Base-by-base conservation (phyloP, 2,329 filamentous ascomycete species). In the Aspergillus jensenii region DNA sequence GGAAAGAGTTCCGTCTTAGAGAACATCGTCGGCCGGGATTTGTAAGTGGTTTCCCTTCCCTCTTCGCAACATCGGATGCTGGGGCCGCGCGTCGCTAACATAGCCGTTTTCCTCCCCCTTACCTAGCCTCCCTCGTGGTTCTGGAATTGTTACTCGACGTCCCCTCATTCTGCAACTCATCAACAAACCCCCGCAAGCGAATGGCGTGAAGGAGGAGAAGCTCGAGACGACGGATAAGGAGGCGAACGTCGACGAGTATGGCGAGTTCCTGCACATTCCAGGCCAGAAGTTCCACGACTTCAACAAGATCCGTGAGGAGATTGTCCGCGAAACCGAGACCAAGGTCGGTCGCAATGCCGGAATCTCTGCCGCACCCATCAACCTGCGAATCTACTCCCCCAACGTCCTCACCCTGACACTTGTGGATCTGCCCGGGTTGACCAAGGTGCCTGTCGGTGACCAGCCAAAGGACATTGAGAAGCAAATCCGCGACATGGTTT, bases 1-100 rank as follows among this genome's bases (percentile, higher is more conserved):
- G 95, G 95, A 80, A 99, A 99, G 87, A 97, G 92, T 84, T 99
- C 95, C 17, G 95, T 99, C 68, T 80, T 99, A 71, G 95, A 99
- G 79, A 99, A 99, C 74, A 99, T 99, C 71, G 95, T 99, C 58
- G 95, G 95, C 59, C 87, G 95, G 82, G 95, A 99, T 80, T 99
- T 99, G 93, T 98, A 84, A 81, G 91, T 83, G 58, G 53, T 51
- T 54, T 27, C 43, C 23, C 15, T 51, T 44, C 35, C 50, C 25
- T 41, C n/a, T 15, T 23, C 3, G n/a, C 44, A n/a, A 15, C 44
- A 31, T 17, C 17, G 5, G 25, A 40, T 17, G 17, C 21, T 52
- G 49, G 52, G 56, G 56, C 52, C 49, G 55, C 51, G 55, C 47
- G 56, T 61, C 55, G 58, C 71, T 74, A 68, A 74, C 64, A 37